phyloP scores from a whole-genome alignment of 2,329 filamentous ascomycete species.

The Colletotrichum neosansevieriae region DNA sequence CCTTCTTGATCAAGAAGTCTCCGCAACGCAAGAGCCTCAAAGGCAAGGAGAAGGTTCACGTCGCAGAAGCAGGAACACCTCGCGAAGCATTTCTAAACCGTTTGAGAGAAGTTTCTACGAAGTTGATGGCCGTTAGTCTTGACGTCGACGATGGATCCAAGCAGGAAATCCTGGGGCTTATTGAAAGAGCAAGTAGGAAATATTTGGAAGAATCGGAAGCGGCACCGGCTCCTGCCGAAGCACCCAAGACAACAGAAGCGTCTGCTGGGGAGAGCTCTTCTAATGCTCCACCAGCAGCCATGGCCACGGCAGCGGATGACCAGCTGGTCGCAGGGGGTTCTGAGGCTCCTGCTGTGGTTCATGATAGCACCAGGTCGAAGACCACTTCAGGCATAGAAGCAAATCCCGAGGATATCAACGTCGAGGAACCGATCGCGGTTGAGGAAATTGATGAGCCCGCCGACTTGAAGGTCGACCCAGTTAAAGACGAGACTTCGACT shows the following conservation, averaged over 20 bases:
- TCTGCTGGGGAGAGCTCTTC: constrained; percentile 14
- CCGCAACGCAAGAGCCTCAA: constrained; percentile 42
- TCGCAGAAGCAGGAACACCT: constrained; percentile 28
- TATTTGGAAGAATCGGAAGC: constrained; percentile 58
- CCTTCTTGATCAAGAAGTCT: constrained; percentile 52
- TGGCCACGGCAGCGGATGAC: background rate
- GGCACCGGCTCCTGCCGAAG: constrained; percentile 38
- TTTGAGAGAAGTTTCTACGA: constrained; percentile 56
- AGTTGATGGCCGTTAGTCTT: constrained; percentile 54
- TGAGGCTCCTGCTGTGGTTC: background rate
- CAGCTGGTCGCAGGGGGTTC: background rate
- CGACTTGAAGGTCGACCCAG: constrained; percentile 14
- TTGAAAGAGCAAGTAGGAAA: constrained; percentile 63
- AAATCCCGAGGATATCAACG: constrained; percentile 62
- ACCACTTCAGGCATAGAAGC: constrained; percentile 9
- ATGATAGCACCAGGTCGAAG: constrained; percentile 4
- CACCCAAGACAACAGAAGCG: background rate
- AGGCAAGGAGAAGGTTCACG: constrained; percentile 37
- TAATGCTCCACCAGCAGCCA: background rate
- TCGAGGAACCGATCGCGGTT: constrained; percentile 52
- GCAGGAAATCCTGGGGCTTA: constrained; percentile 62
- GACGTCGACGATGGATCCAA: constrained; percentile 50
- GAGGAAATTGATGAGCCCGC: constrained; percentile 47
- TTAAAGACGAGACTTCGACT: constrained; percentile 7
- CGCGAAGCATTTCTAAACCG: constrained; percentile 52